Base-by-base conservation (phyloP, 177 flowering plant species). In the Vitis hybrid region DNA sequence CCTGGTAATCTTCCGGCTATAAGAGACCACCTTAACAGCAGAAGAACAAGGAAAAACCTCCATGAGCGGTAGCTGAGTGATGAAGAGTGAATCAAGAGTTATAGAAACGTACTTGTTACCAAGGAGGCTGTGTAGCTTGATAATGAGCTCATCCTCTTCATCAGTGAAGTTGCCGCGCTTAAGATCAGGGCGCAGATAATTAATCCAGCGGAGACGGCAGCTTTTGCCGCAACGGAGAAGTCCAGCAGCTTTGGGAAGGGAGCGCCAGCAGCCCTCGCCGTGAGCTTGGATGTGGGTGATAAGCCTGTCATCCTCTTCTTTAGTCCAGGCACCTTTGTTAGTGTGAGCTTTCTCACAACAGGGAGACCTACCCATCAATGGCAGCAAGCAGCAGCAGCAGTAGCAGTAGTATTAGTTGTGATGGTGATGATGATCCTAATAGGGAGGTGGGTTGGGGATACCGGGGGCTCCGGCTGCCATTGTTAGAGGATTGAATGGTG, bases 241-340 rank as follows among this genome's bases (percentile, higher is more conserved):
- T 30, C 88, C 88, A 23, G 88, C 88, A 50, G 80, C 80, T 69
- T 80, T 74, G 10, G 88, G 86, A 11, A 85, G 85, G 15, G 82
- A 75, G 13, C 82, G 74, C 86, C 88, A 85, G 72, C 85, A 80
- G 11, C 86, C 86, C 54, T 85, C 84, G 0, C 88, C 88, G 45
- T 85, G 77, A 34, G 71, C 74, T 45, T 69, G 63, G 70, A 85
- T 83, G 68, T 83, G 74, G 11, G 74, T 71, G n/a, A 78, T 77
- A 17, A 85, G 83, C 18, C 73, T 65, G 14, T 83, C 77, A 65
- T 85, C 88, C 68, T 85, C 88, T 65, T 81, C 82, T 40, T 64
- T 73, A 12, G 74, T 65, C 72, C 65, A 72, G 49, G 79, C 71
- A 51, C 84, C 74, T 64, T 74, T 68, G 30, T 65, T 68, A 3